phyloP scores from a whole-genome alignment of 2,329 filamentous ascomycete species.

The Conoideocrella luteorostrata region DNA sequence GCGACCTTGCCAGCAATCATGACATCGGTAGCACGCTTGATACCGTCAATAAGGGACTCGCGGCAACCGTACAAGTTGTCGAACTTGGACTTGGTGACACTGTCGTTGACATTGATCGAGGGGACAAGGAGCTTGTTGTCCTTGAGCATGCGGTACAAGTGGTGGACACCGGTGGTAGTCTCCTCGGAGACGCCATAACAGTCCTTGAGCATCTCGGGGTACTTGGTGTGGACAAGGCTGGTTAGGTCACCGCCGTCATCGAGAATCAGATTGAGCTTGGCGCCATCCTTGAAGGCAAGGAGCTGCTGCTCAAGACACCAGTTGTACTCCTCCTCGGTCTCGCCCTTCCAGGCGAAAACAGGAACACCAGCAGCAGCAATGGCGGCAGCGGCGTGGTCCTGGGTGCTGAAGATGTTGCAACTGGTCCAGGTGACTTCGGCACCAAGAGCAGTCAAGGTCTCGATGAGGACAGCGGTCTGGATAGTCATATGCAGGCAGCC shows the following conservation, averaged over 20 bases:
- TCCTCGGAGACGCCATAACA: conserved; percentile 99
- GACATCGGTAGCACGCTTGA: conserved; percentile 99
- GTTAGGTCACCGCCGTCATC: conserved; percentile 98
- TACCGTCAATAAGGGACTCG: conserved; percentile 96
- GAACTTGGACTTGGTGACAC: conserved; percentile 99
- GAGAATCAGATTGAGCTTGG: conserved; percentile 97
- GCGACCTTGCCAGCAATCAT: conserved; percentile 99
- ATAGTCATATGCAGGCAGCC: conserved; percentile 99
- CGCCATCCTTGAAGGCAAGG: conserved; percentile 88
- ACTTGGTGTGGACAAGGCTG: conserved; percentile 93
- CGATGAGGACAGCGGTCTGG: conserved; percentile 98
- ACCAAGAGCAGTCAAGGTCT: conserved; percentile 90
- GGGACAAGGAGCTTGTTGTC: conserved; percentile 82
- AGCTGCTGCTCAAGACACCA: conserved; percentile 99
- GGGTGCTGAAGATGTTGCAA: conserved; percentile 99
- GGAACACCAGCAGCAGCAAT: conserved; percentile 91
- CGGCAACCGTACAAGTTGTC: conserved; percentile 99
- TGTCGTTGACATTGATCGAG: conserved; percentile 99
- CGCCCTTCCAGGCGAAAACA: conserved; percentile 73
- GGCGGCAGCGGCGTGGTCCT: conserved; percentile 96
- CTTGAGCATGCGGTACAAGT: conserved; percentile 98
- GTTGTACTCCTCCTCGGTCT: conserved; percentile 99
- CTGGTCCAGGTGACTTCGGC: conserved; percentile 98
- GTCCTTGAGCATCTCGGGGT: conserved; percentile 95
- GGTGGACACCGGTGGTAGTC: conserved; percentile 99